Base-by-base conservation (phyloP, 805 yeast genomes). In the Suhomyces prunicola region DNA sequence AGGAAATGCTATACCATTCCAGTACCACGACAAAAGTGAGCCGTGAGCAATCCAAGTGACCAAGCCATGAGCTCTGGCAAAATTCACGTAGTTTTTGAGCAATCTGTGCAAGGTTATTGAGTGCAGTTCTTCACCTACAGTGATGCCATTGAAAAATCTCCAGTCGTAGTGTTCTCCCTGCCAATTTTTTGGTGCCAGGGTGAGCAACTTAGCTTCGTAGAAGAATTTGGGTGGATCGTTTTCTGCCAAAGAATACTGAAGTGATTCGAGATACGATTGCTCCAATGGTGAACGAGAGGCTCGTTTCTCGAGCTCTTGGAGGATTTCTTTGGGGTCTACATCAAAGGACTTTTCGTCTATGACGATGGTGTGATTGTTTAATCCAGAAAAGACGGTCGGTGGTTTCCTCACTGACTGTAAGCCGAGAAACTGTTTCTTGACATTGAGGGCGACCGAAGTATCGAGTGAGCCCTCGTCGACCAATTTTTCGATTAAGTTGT, bases 141-240 rank as follows among this genome's bases (percentile, higher is more conserved):
- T 59, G 42, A 63, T 44, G 8, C 67, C 66, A 26, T 48, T 46
- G 56, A 64, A 65, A 41, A 65, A 65, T 6, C 69, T 53, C 67
- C 65, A 63, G 48, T 65, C 69, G 56, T 65, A 64, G 49, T 65
- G 69, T 50, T 63, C 67, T 2, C 68, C 68, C 13, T 46, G 33
- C 50, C 60, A 44, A 48, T 46, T 33, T 40, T 57, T 44, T 45
- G 36, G 13, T 53, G 59, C 33, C 47, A 41, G 46, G 10, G 46
- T 47, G 27, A 58, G 54, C 15, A 64, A 47, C 23, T 50, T 46
- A 8, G 68, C 62, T 50, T 65, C 69, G n/a, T 46, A 22, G 48
- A 65, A 64, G 53, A 58, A 62, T 41, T 65, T 65, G 2, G 63
- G 64, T 1, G 68, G 66, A n/a, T 53, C 40, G 4, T 51, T 48